These are phyloP conservation scores for Podaxis sp. DNA, from an alignment of 768 basidiomycete genomes.

Conservation along the genomic window DNA sequence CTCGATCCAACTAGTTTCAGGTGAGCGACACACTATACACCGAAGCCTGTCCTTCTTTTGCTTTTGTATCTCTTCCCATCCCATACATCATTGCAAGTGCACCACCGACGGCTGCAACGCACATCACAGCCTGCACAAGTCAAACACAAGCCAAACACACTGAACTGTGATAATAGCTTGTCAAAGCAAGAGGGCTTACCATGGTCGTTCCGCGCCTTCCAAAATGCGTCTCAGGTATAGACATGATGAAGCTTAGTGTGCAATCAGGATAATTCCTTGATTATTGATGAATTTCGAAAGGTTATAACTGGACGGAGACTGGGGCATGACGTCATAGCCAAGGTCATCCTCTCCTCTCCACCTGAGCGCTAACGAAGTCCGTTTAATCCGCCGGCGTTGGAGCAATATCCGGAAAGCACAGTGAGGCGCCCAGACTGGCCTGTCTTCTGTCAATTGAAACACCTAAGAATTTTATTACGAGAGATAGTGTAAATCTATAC, in stretches of 20 bases:
- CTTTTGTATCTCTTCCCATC: slow-evolving; percentile 30
- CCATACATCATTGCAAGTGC: slow-evolving; percentile 32
- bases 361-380: neutral
- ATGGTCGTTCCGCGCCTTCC: slow-evolving; percentile 17
- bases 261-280: neutral
- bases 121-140: slow-evolving; percentile 27
- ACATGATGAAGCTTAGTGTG: neutral
- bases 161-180: no score
- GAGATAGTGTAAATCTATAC: no score
- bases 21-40: slow-evolving; percentile 28
- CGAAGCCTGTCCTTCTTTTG: slow-evolving; percentile 30
- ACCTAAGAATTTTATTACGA: no score
- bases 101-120: slow-evolving; percentile 25
- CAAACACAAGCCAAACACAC: neutral
- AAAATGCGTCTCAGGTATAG: neutral
- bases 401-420: neutral
- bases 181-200: slow-evolving; percentile 1
- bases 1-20: neutral
- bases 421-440: no score
- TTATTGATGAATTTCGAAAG: neutral
- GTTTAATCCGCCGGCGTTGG: neutral
- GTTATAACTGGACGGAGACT: neutral
- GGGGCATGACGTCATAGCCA: neutral
- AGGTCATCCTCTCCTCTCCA: neutral
- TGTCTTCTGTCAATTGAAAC: no score